A percentile compares a stretch with the other conserved stretches of the same genome.
These are phyloP conservation scores for Paecilomyces variotii DNA, from an alignment of 2,329 filamentous ascomycete genomes.

Conservation along the genomic window DNA sequence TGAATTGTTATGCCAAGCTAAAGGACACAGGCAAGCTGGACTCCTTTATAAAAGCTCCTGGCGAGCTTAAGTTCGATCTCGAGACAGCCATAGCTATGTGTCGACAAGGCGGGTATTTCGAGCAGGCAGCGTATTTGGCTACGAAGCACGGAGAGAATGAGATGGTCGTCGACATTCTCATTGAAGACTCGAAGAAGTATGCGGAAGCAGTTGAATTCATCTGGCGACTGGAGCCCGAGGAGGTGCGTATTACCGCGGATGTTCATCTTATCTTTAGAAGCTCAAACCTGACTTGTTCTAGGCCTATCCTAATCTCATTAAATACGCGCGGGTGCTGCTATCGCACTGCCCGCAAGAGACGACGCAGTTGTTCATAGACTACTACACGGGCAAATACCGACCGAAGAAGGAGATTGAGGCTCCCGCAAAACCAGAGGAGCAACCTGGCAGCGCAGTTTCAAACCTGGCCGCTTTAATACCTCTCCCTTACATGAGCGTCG, in stretches of 20 bases:
- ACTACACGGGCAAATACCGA: constrained; percentile 79
- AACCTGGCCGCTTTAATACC: constrained; percentile 79
- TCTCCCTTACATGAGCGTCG: constrained; percentile 71
- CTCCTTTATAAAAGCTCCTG: constrained; percentile 87
- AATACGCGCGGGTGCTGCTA: constrained; percentile 84
- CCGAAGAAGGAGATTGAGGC: constrained; percentile 58
- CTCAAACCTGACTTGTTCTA: constrained; percentile 34
- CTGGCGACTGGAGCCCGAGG: constrained; percentile 72
- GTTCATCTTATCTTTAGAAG: background rate
- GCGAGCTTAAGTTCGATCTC: constrained; percentile 86
- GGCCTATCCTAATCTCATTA: constrained; percentile 86
- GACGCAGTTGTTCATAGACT: constrained; percentile 84
- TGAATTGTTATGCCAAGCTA: constrained; percentile 96
- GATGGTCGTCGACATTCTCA: constrained; percentile 87
- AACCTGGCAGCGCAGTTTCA: constrained; percentile 67
- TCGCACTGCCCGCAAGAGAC: constrained; percentile 77
- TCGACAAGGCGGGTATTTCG: constrained; percentile 89
- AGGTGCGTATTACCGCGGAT: constrained; percentile 43
- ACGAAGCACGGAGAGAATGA: constrained; percentile 91
- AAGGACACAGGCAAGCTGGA: constrained; percentile 97
- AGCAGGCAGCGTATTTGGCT: constrained; percentile 92
- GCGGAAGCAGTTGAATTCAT: constrained; percentile 84
- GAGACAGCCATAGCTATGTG: constrained; percentile 98
- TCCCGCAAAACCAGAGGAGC: constrained; percentile 37
- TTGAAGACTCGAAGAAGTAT: constrained; percentile 91